Evolutionary conservation across 1,284 basidiomycete species (phyloP).

Genomic region (Cystobasidiaceae sp.): DNA sequence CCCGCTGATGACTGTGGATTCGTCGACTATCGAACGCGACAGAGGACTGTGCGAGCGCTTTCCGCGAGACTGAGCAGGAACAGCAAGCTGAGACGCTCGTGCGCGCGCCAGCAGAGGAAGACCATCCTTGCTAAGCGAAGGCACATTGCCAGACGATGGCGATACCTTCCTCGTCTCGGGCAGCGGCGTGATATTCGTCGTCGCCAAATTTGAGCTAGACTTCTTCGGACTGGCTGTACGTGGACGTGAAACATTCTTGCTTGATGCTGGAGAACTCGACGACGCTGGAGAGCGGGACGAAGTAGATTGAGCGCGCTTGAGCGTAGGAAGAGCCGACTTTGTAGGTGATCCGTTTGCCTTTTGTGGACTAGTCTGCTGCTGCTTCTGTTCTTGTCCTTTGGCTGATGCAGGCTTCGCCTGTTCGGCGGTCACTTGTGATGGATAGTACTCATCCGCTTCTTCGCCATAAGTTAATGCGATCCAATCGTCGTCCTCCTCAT

Average conservation of each 20-base stretch:
- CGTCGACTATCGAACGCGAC: too few relatives aligned
- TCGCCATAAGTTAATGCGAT: too few relatives aligned
- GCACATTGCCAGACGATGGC: too few relatives aligned
- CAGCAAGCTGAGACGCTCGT: background rate
- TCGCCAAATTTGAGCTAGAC: background rate
- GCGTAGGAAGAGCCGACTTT: background rate
- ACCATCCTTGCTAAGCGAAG: background rate
- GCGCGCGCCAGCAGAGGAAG: background rate
- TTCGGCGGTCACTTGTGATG: background rate
- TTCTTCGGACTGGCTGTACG: conserved; percentile 6
- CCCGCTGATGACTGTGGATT: too few relatives aligned
- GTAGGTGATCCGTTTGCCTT: background rate
- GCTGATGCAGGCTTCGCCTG: background rate
- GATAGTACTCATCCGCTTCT: background rate
- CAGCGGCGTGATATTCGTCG: too few relatives aligned
- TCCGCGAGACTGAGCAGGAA: background rate
- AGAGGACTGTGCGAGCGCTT: too few relatives aligned
- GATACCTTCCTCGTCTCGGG: too few relatives aligned
- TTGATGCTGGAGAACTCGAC: background rate
- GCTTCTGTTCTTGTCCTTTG: background rate
- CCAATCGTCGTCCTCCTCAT: too few relatives aligned
- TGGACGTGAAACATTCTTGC: background rate
- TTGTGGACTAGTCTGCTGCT: too few relatives aligned
- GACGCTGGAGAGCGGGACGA: background rate
- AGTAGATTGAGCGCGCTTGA: background rate